Base-by-base conservation (phyloP, 192 early-diverging fungal genomes). In the Coemansia asiatica region DNA sequence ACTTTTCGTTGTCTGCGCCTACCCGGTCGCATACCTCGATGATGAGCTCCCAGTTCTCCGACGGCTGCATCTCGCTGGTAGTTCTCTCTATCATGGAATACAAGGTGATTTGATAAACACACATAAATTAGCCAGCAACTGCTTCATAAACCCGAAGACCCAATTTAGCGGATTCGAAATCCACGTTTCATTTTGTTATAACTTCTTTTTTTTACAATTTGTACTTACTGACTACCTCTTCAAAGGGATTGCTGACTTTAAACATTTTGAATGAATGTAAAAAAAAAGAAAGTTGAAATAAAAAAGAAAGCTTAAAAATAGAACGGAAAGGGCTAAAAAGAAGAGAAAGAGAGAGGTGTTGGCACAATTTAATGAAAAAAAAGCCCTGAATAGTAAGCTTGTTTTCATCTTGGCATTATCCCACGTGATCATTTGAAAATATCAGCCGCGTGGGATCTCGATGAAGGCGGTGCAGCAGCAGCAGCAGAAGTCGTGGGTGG, bases 11-110 rank as follows among this genome's bases (percentile, higher is more conserved):
- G 64, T 76, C 71, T 18, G 54, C 49, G 57, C 77, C 79, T 13
- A 91, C 87, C 23, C 85, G 84, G 68, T 93, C 90, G 63, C 87
- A 89, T 25, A 94, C 86, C 61, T 79, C 82, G 56, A 89, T 82
- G 56, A 92, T 91, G 53, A 89, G 79, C 56, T 87, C 86, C 95
- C 96, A 99, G 84, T 99, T 91, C 81, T 99, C 97, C 40, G 87
- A 83, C 13, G 95, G 92, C 66, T 96, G 87, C 53, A 85, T 92
- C 74, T 98, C 95, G 80, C 87, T 90, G 7, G 97, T 99, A 15
- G 97, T 95, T 75, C 89, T 85, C 65, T 72, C 87, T 87, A 83
- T 3, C 29, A 51, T 36, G 22, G 18, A 23, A 54, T 27, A 44
- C 53, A 3, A n/a, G 19, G 26, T 57, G 19, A 15, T 18, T n/a